Evolutionary conservation across 1,284 basidiomycete species (phyloP).

Genomic region (Sutorius eximius): DNA sequence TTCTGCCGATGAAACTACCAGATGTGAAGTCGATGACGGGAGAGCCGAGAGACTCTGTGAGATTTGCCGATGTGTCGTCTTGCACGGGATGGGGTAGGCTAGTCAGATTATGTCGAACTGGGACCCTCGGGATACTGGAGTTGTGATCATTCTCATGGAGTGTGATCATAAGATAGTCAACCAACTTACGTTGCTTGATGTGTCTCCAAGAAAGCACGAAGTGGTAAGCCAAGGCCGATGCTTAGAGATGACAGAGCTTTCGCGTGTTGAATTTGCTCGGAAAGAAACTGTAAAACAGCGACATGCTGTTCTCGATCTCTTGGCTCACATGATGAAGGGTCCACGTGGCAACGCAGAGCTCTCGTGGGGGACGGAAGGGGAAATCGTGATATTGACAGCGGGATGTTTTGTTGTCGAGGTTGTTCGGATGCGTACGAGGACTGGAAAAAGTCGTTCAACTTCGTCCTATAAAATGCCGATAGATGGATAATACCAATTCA

Average conservation of each 20-base stretch:
- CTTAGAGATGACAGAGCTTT: constrained; percentile 28
- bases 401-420: constrained; percentile 6
- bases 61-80: constrained; percentile 15
- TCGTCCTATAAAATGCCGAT: not conserved
- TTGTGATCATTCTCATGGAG: not conserved
- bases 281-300: constrained; percentile 27
- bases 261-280: constrained; percentile 31
- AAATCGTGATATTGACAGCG: constrained; percentile 4
- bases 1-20: constrained; percentile 32
- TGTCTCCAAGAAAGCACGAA: constrained; percentile 24
- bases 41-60: constrained; percentile 19
- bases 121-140: constrained; percentile 13
- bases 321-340: constrained; percentile 7
- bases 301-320: constrained; percentile 18
- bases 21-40: constrained; percentile 25
- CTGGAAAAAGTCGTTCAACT: constrained; percentile 17
- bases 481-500: constrained; percentile 20
- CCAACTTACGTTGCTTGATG: constrained; percentile 25
- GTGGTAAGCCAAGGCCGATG: constrained; percentile 20
- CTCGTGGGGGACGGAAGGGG: constrained; percentile 15
- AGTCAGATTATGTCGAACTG: not conserved
- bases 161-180: not conserved
- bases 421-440: constrained; percentile 17
- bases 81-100: not conserved
- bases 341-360: constrained; percentile 1